Evolutionary conservation across 306 rosid genomes (phyloP), one percentile per base, ranked within the genome.

Genomic region (Begonia loranthoides): DNA sequence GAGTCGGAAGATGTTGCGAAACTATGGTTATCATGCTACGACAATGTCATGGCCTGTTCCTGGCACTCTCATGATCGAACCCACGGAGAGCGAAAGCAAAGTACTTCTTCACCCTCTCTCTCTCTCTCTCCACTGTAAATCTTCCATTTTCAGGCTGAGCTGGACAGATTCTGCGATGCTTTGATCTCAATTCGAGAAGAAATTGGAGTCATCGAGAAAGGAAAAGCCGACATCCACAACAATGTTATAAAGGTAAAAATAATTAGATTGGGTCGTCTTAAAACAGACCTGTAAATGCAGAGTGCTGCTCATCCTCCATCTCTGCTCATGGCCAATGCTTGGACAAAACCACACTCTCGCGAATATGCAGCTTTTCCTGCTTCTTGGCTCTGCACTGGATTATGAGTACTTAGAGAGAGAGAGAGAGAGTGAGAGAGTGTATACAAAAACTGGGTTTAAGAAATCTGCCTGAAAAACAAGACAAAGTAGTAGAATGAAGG

Each of bases 41-140:
- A 92, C 99, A 41, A 92, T 92, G 99, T 92, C 99, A 52, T 92
- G 99, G 99, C 99, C 96, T 52, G 96, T 92, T 52, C 94, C 96
- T 12, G 96, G 99, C 45, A 92, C 99, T 13, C 96, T 92, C 78
- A 92, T 92, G 99, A 73, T 92, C 57, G 96, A 92, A 69, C 96
- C 99, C 48, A 86, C n/a, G n/a, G n/a, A n/a, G n/a, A n/a, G n/a
- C n/a, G n/a, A n/a, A n/a, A n/a, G n/a, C n/a, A n/a, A n/a, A n/a
- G n/a, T n/a, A n/a, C n/a, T n/a, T n/a, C n/a, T n/a, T n/a, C n/a
- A n/a, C n/a, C n/a, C n/a, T n/a, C n/a, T n/a, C n/a, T n/a, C n/a
- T n/a, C n/a, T n/a, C n/a, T n/a, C n/a, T n/a, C n/a, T n/a, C n/a
- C n/a, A n/a, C n/a, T n/a, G n/a, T n/a, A n/a, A n/a, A n/a, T n/a